Conservation (phyloP, 305 asterid species). For the Fraxinus platypoda region DNA sequence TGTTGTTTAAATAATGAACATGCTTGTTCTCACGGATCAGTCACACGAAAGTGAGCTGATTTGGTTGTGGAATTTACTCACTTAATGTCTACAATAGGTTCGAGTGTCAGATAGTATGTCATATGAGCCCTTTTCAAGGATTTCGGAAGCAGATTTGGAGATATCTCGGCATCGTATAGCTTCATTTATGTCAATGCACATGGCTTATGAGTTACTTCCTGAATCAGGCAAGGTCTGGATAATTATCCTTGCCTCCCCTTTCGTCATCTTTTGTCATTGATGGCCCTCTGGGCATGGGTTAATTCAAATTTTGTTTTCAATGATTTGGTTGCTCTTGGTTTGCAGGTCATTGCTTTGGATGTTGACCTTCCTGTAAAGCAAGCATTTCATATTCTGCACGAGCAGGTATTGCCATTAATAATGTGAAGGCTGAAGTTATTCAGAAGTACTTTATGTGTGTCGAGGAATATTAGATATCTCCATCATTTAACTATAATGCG, state of each 20-base stretch:
- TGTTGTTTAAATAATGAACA: background rate
- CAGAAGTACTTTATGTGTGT: background rate
- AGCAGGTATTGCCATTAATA: slow-evolving; percentile 56
- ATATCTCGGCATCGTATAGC: slow-evolving; percentile 61
- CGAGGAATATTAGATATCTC: background rate
- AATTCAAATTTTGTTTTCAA: slow-evolving; percentile 9
- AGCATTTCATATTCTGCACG: slow-evolving; percentile 81
- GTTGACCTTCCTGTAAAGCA: slow-evolving; percentile 90
- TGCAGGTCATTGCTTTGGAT: slow-evolving; percentile 87
- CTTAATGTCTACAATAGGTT: slow-evolving; percentile 41
- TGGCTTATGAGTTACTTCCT: slow-evolving; percentile 85
- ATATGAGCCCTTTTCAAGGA: slow-evolving; percentile 44
- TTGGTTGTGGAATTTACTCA: background rate
- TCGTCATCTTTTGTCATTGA: slow-evolving; percentile 5
- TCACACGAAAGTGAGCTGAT: slow-evolving; percentile 9
- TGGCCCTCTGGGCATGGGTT: slow-evolving; percentile 5
- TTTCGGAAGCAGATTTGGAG: slow-evolving; percentile 66
- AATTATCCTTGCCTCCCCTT: slow-evolving; percentile 22
- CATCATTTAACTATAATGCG: background rate
- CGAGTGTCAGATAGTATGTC: slow-evolving; percentile 58
- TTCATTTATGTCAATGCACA: slow-evolving; percentile 59
- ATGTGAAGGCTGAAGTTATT: slow-evolving; percentile 4
- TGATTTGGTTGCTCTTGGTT: slow-evolving; percentile 21
- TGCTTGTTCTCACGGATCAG: background rate
- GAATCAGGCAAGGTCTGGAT: slow-evolving; percentile 80